Evolutionary conservation across 208 protist genomes (phyloP).

Genomic region (Trypanosoma lewisi): DNA sequence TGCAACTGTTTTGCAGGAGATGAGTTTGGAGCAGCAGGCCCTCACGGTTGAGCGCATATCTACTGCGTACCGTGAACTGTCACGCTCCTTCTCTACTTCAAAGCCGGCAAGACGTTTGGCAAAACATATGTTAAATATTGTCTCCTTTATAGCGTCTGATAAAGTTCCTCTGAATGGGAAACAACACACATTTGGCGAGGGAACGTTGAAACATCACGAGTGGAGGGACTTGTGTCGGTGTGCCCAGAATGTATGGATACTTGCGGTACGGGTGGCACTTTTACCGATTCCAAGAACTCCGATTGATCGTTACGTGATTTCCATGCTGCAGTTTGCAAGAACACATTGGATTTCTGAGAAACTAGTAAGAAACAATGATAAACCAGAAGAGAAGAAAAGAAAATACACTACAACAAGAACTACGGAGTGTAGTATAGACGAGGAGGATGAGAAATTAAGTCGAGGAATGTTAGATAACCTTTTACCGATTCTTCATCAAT

Average conservation of each 20-base stretch:
- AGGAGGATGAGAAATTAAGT: conserved; percentile 21
- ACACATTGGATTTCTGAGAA: conserved; percentile 18
- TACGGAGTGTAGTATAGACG: too few relatives aligned
- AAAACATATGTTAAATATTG: conserved; percentile 30
- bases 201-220: not conserved
- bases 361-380: not conserved
- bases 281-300: conserved; percentile 20
- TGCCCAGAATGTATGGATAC: conserved; percentile 26
- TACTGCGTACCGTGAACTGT: conserved; percentile 24
- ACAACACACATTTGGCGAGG: not conserved
- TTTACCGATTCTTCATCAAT: conserved; percentile 4
- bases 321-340: conserved; percentile 29
- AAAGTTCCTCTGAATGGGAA: conserved; percentile 10
- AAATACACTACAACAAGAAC: not conserved
- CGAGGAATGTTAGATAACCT: conserved; percentile 11
- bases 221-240: not conserved
- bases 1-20: not conserved
- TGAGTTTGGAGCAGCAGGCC: conserved; percentile 21
- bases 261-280: conserved; percentile 22
- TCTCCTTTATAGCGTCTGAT: conserved; percentile 8
- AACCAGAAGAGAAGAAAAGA: not conserved
- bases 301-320: conserved; percentile 37
- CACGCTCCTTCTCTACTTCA: conserved; percentile 22
- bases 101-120: conserved; percentile 22
- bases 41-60: conserved; percentile 8